These are phyloP conservation scores for Adansonia digitata DNA, from an alignment of 345 rosid species.

Conservation along the genomic window DNA sequence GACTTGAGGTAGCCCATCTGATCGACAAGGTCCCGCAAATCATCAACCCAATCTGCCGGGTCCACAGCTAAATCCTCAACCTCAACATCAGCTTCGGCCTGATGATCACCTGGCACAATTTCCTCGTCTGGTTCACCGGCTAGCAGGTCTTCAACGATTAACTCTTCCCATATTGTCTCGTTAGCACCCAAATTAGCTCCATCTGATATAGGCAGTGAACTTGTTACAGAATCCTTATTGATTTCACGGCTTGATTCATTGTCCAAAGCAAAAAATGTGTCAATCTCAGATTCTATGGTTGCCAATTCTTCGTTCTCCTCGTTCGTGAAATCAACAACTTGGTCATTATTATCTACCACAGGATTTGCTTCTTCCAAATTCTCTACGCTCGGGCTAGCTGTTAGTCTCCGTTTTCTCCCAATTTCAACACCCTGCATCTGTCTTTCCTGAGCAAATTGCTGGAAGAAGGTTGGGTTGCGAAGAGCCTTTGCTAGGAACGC, in stretches of 20 bases:
- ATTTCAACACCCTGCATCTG: constrained; percentile 30
- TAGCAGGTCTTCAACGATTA: constrained; percentile 40
- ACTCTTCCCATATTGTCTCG: constrained; percentile 42
- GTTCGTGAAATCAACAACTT: constrained; percentile 7
- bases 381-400: constrained; percentile 43
- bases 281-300: constrained; percentile 37
- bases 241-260: constrained; percentile 40
- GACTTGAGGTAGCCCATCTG: constrained; percentile 37
- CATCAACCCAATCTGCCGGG: constrained; percentile 51
- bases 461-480: constrained; percentile 45
- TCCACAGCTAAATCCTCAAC: constrained; percentile 49
- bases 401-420: constrained; percentile 60
- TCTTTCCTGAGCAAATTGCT: constrained; percentile 39
- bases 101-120: too few relatives aligned
- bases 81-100: constrained; percentile 36
- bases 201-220: constrained; percentile 10
- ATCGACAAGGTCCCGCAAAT: constrained; percentile 57
- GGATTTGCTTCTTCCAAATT: constrained; percentile 28
- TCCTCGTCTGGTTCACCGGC: constrained; percentile 32
- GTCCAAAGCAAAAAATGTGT: constrained; percentile 36
- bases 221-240: constrained; percentile 3
- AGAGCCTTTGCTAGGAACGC: constrained; percentile 68
- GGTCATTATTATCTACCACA: constrained; percentile 6
- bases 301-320: constrained; percentile 22
- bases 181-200: constrained; percentile 25